These are phyloP conservation scores for Gossypium mustelinum DNA, from an alignment of 345 rosid species.

Conservation along the genomic window DNA sequence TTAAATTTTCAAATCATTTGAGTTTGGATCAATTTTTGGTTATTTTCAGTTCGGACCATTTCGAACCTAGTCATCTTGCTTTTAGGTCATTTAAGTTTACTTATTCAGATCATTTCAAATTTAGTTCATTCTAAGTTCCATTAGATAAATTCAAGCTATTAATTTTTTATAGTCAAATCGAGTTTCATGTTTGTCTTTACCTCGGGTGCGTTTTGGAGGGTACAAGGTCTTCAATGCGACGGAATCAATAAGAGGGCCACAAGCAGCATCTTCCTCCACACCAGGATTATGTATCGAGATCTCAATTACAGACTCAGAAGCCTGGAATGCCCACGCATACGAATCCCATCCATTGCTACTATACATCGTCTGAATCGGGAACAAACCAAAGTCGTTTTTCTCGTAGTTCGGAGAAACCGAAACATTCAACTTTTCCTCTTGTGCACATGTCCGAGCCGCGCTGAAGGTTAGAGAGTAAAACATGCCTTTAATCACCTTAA, in stretches of 20 bases:
- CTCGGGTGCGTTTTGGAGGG: constrained; percentile 38
- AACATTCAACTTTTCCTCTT: constrained; percentile 68
- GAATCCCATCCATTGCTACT: constrained; percentile 88
- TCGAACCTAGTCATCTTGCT: too few species aligned
- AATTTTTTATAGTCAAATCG: too few species aligned
- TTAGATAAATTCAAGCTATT: too few species aligned
- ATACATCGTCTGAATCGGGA: constrained; percentile 81
- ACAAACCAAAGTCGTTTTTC: constrained; percentile 47
- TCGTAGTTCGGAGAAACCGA: constrained; percentile 52
- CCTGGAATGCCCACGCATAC: constrained; percentile 66
- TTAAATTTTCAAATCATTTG: too few species aligned
- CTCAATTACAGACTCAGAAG: constrained; percentile 38
- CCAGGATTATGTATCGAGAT: constrained; percentile 74
- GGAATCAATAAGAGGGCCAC: constrained; percentile 79
- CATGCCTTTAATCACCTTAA: constrained; percentile 37
- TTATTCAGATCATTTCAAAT: too few species aligned
- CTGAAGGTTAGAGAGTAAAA: constrained; percentile 64
- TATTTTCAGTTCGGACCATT: too few species aligned
- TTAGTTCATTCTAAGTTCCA: too few species aligned
- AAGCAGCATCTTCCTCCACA: constrained; percentile 63
- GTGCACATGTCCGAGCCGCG: constrained; percentile 79
- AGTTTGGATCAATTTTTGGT: too few species aligned
- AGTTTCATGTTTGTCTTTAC: background rate
- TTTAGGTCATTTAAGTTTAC: too few species aligned
- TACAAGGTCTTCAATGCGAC: constrained; percentile 48